Conservation (phyloP, 305 asterid genomes). For the Fraxinus sp. region DNA sequence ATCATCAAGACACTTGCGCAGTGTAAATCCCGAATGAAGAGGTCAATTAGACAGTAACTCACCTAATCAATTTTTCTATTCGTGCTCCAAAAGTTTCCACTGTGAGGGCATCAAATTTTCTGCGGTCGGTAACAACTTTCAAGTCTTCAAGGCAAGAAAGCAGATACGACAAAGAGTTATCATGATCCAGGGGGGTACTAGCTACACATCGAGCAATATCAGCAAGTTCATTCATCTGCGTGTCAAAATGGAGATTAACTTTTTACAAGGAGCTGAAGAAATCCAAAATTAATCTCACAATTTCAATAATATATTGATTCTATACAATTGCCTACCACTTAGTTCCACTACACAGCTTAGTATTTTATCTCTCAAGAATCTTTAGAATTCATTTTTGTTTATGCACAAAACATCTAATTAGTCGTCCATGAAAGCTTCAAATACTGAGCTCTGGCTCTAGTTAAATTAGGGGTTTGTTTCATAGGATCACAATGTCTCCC, state of each 20-base stretch:
- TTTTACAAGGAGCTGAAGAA: conserved; percentile 5
- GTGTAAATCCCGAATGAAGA: conserved; percentile 17
- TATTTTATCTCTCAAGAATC: neutral
- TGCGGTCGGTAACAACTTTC: conserved; percentile 78
- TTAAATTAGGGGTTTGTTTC: conserved; percentile 17
- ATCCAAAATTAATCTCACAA: conserved; percentile 6
- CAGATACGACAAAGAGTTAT: conserved; percentile 74
- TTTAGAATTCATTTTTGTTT: neutral
- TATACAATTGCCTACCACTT: conserved; percentile 3
- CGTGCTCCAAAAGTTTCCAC: conserved; percentile 99
- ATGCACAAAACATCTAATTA: neutral
- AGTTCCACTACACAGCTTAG: neutral
- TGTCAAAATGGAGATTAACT: conserved; percentile 11
- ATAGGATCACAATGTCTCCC: neutral
- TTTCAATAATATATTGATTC: neutral
- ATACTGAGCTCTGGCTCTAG: neutral
- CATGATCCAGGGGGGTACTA: conserved; percentile 87
- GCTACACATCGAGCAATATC: conserved; percentile 98
- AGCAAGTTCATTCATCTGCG: conserved; percentile 96
- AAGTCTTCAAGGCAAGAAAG: conserved; percentile 96
- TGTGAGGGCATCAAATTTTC: conserved; percentile 90
- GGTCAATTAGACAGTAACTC: conserved; percentile 17
- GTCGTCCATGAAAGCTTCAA: conserved; percentile 12
- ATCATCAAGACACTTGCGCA: neutral
- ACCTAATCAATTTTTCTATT: conserved; percentile 94